A percentile compares a stretch with the other conserved stretches of the same genome.
Evolutionary conservation across 1,139 yeast genomes (phyloP).

Genomic region (Debaryomycetaceae sp.): DNA sequence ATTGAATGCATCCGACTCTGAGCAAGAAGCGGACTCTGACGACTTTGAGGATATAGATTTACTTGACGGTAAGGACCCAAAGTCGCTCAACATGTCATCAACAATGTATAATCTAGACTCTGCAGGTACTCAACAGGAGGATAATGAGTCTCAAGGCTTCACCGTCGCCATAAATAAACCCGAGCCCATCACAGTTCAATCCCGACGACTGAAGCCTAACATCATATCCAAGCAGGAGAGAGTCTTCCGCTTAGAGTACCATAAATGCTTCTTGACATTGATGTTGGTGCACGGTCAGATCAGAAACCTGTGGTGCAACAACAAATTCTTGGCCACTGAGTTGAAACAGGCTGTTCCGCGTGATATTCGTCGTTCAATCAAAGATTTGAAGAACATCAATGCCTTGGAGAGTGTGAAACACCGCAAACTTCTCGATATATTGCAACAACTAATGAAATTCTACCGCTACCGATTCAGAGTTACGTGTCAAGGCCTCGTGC

Average conservation of each 20-base stretch:
- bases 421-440: slow-evolving; percentile 63
- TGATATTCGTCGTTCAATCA: background rate
- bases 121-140: too few species aligned
- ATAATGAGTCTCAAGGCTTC: too few species aligned
- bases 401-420: slow-evolving; percentile 40
- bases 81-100: too few species aligned
- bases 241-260: slow-evolving; percentile 39
- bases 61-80: slow-evolving; percentile 1
- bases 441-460: slow-evolving; percentile 48
- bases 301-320: slow-evolving; percentile 70
- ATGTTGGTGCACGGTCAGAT: slow-evolving; percentile 56
- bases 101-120: too few species aligned
- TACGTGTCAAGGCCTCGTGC: slow-evolving; percentile 30
- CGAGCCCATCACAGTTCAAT: too few species aligned
- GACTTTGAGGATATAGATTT: slow-evolving; percentile 24
- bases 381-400: slow-evolving; percentile 1
- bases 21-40: slow-evolving; percentile 17
- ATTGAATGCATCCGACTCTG: background rate
- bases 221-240: slow-evolving; percentile 44
- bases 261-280: slow-evolving; percentile 44
- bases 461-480: slow-evolving; percentile 55
- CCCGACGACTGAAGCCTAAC: too few species aligned
- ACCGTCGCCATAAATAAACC: too few species aligned
- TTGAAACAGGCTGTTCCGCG: slow-evolving; percentile 39
- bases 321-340: slow-evolving; percentile 24